Conservation (phyloP, 352 stramenopile genomes). For the Albugo laibachii region DNA sequence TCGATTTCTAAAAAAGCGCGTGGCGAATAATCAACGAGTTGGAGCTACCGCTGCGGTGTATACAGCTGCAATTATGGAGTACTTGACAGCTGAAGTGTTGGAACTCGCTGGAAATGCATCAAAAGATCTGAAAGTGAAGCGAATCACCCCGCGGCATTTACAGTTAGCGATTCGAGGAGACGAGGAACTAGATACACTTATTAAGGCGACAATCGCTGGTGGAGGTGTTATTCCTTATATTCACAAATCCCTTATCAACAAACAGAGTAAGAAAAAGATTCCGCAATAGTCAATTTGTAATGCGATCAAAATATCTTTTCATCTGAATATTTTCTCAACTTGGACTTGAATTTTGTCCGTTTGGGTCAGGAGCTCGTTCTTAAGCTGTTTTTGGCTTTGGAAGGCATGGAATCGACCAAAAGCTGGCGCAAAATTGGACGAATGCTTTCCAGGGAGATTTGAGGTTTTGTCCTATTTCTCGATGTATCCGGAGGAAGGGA, state of each 20-base stretch:
- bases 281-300: constrained; percentile 18
- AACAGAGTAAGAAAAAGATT: constrained; percentile 82
- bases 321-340: no score
- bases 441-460: no score
- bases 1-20: constrained; percentile 97
- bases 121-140: constrained; percentile 95
- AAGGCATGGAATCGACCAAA: no score
- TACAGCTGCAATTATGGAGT: constrained; percentile 99
- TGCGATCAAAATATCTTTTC: no score
- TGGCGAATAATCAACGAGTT: constrained; percentile 96
- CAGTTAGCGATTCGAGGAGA: constrained; percentile 99
- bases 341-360: no score
- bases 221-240: constrained; percentile 99
- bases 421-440: no score
- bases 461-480: no score
- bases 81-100: constrained; percentile 98
- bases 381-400: no score
- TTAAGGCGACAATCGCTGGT: constrained; percentile 99
- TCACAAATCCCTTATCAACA: constrained; percentile 99
- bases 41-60: constrained; percentile 98
- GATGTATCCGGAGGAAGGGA: no score
- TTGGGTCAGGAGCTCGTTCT: no score
- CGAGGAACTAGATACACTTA: constrained; percentile 98
- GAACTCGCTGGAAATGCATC: constrained; percentile 97
- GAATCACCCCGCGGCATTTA: constrained; percentile 97